A percentile compares a stretch with the other conserved stretches of the same genome.
These are phyloP conservation scores for Phylloporus sp. DNA, from an alignment of 768 basidiomycete genomes.

Conservation along the genomic window DNA sequence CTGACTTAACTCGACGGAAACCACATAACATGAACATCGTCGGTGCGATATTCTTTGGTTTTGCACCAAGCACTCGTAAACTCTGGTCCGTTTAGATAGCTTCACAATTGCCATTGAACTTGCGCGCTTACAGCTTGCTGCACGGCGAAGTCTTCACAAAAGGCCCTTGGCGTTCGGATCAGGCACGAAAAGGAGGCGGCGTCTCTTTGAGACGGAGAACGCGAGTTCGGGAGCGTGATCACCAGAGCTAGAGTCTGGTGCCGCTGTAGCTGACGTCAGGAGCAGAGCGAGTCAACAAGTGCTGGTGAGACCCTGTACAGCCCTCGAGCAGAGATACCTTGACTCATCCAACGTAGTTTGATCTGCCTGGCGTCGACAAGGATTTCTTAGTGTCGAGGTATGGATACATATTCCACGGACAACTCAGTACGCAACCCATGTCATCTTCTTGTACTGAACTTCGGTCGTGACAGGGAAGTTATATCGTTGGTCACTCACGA, in stretches of 20 bases:
- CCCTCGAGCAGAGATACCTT: not conserved
- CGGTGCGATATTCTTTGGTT: not conserved
- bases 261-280: not conserved
- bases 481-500: too few species aligned
- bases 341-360: too few species aligned
- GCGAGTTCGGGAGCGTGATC: not conserved
- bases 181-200: not conserved
- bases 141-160: too few species aligned
- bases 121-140: not conserved
- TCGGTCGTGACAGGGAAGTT: too few species aligned
- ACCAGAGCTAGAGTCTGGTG: not conserved
- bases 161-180: not conserved
- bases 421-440: too few species aligned
- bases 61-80: not conserved
- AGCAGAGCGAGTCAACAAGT: not conserved
- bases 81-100: not conserved
- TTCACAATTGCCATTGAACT: not conserved
- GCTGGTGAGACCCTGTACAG: not conserved
- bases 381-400: too few species aligned
- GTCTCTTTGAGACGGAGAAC: not conserved
- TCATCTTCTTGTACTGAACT: too few species aligned
- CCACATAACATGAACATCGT: not conserved
- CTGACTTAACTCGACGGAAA: not conserved
- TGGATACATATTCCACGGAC: too few species aligned
- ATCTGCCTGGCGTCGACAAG: too few species aligned